Base-by-base conservation (phyloP, 768 basidiomycete species). In the Paxillus ammoniavirescens region DNA sequence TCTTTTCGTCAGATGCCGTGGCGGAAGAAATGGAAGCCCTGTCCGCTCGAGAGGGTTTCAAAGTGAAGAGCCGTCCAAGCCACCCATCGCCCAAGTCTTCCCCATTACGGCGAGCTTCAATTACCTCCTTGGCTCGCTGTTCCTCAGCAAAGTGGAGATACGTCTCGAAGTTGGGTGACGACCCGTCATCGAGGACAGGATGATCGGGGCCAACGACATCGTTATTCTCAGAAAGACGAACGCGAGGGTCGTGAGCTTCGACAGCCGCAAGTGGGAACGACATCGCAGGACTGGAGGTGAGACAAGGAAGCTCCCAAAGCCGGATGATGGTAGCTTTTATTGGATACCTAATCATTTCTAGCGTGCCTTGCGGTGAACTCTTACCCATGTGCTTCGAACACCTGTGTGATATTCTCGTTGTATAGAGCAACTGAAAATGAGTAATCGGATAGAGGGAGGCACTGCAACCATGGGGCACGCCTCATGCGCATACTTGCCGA, bases 1-100 rank as follows among this genome's bases (percentile, higher is more conserved):
- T 73, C 53, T 52, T 61, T 53, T 52, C 61, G 48, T 55, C 71
- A 68, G 36, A 74, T 58, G 53, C 72, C 68, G 43, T 72, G 60
- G 54, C 69, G 70, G 50, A 67, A 47, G 8, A 56, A 68, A 63
- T 68, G 61, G 67, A 76, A 60, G 3, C 65, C 47, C 4, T 70
- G 71, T 17, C 44, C 41, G 54, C 65, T 58, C 62, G 36, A 44
- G 57, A 17, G 47, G 61, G 44, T 62, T 57, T 47, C 53, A 65
- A 49, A 36, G 53, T 61, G 5, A 68, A 67, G 5, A 67, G 7
- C 2, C 60, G 46, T 45, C 58, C 56, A 0, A 56, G 7, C 64
- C 62, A 62, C 23, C 66, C 56, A 17, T 12, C 15, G 15, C 30
- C 33, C 49, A 28, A 41, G 0, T 31, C 40, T 10, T 12, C 33